Evolutionary conservation across 139 green algal species (phyloP), one percentile per base, ranked within the genome.

Genomic region (Auxenochlorella protothecoides): DNA sequence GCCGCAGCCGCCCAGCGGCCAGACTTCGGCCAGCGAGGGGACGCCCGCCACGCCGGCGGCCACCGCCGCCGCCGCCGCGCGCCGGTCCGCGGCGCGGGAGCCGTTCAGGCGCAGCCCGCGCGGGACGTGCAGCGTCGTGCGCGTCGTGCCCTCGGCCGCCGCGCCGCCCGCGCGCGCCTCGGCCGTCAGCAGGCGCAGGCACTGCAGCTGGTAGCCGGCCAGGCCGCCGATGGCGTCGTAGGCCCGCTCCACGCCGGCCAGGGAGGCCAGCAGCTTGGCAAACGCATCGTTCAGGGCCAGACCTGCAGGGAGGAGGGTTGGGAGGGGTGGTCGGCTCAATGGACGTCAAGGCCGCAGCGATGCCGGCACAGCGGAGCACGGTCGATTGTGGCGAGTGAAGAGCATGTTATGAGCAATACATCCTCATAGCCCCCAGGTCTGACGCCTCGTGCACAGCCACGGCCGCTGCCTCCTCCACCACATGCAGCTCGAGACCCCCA

Each of bases 191-290:
- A 96, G 84, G 68, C 88, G 73, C 66, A 98, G 75, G 55, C 84
- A 92, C 72, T 91, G 89, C 54, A 87, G 72, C 77, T 98, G 93
- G 80, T 97, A 98, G 61, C 94, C 94, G 3, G 91, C 61, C 52
- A 98, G 76, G n/a, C 95, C 95, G 9, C 95, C 95, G 53, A 99
- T 91, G 63, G 74, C 82, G 83, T 96, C 89, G 74, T 98, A 99
- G 71, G 98, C 98, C 3, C 78, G 62, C 6, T 96, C 87, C 10
- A 94, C 85, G 8, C 72, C 76, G 3, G 63, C 63, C 59, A 97
- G 81, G 0, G 73, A 66, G 56, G 16, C 9, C 13, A 4, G 62
- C 63, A 74, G 70, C 70, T 69, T 14, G 4, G 53, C 72, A 5
- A 77, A 60, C 15, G 72, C 72, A 0, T 52, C 3, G 12, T 14